Conservation (phyloP, 2,329 filamentous ascomycete genomes). For the Penicillium sp. region DNA sequence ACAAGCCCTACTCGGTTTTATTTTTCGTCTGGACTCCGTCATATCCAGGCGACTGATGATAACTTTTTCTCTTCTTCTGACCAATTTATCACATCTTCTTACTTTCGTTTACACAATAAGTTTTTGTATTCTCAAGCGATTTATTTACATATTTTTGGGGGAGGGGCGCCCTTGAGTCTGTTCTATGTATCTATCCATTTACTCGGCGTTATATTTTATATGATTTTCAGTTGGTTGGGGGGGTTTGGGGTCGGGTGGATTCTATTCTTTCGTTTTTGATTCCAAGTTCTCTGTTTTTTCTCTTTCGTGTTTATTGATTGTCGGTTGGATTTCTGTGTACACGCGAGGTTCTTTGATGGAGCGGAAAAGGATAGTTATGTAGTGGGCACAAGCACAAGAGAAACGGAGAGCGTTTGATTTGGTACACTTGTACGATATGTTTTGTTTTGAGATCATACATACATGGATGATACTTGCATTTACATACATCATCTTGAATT, state of each 20-base stretch:
- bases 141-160: background rate
- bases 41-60: background rate
- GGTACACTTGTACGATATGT: slow-evolving; percentile 6
- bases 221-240: background rate
- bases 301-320: background rate
- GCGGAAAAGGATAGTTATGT: background rate
- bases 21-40: background rate
- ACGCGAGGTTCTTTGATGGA: background rate
- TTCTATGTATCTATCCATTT: slow-evolving; percentile 4
- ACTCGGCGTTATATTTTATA: slow-evolving; percentile 8
- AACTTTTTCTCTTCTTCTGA: background rate
- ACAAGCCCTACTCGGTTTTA: background rate
- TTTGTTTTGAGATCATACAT: background rate
- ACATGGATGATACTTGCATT: background rate
- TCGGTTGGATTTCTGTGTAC: background rate
- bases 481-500: background rate
- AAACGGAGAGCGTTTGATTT: background rate
- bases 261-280: background rate
- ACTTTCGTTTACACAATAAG: slow-evolving; percentile 2
- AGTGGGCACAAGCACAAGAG: background rate
- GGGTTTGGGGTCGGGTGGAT: background rate
- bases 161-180: background rate
- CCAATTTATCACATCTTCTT: background rate
- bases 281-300: background rate
- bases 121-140: slow-evolving; percentile 2